A percentile compares a stretch with the other conserved stretches of the same genome.
phyloP scores from a whole-genome alignment of 371 early-diverging fungal genomes.

The Smittium culicis region DNA sequence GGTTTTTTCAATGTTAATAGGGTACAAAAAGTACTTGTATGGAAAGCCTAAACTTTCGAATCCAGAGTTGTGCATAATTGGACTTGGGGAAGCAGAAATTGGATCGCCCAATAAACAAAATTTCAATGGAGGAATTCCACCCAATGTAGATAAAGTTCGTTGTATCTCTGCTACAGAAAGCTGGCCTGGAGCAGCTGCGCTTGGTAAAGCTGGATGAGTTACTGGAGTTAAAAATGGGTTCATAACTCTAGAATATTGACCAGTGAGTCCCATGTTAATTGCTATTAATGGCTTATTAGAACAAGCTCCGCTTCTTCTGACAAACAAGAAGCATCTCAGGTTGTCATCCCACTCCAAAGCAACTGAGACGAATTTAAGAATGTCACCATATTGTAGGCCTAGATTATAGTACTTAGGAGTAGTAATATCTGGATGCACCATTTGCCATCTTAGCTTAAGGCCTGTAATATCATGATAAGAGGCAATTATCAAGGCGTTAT shows the following conservation, averaged over 20 bases:
- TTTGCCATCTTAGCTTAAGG: constrained; percentile 21
- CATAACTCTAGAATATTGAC: constrained; percentile 75
- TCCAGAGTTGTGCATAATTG: constrained; percentile 81
- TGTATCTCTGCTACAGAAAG: constrained; percentile 71
- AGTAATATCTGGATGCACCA: constrained; percentile 12
- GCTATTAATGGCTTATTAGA: constrained; percentile 63
- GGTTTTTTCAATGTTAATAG: constrained; percentile 29
- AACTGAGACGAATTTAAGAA: constrained; percentile 79
- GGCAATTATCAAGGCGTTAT: constrained; percentile 51
- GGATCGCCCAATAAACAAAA: constrained; percentile 88
- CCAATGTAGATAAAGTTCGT: constrained; percentile 49
- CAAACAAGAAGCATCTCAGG: constrained; percentile 53
- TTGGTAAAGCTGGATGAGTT: constrained; percentile 66
- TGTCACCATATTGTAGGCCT: constrained; percentile 49
- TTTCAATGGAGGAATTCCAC: constrained; percentile 47
- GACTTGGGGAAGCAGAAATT: constrained; percentile 77
- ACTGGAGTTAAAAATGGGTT: constrained; percentile 83
- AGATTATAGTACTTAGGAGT: constrained; percentile 20
- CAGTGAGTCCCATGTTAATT: constrained; percentile 81
- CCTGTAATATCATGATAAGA: constrained; percentile 79
- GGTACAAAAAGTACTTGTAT: constrained; percentile 50
- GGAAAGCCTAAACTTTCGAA: constrained; percentile 76
- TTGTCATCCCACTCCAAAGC: constrained; percentile 66
- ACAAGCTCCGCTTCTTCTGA: constrained; percentile 22
- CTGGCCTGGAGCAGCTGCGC: constrained; percentile 89